Percentiles rank a stretch among this genome's conserved stretches.
These are phyloP conservation scores for Berberis vulgaris DNA, from an alignment of 164 flowering plant species.

Conservation along the genomic window DNA sequence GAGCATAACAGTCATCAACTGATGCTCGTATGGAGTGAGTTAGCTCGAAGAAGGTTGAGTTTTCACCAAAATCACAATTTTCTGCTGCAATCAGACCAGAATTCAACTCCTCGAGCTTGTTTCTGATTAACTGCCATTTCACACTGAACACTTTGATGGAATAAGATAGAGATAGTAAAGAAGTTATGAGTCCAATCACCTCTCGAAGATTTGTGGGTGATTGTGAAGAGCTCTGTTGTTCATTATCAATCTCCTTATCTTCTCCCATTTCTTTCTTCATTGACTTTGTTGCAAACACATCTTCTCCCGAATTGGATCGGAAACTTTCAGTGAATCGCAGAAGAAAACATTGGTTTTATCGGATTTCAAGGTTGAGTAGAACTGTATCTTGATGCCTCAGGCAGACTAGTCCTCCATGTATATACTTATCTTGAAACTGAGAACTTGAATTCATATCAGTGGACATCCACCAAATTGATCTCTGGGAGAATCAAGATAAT, in stretches of 20 bases:
- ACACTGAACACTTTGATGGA: conserved; percentile 50
- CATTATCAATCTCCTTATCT: conserved; percentile 12
- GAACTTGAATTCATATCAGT: conserved; percentile 7
- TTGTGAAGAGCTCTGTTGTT: conserved; percentile 2
- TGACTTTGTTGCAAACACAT: conserved; percentile 2
- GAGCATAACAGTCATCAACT: conserved; percentile 36
- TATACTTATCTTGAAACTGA: conserved; percentile 7
- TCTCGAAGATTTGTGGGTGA: conserved; percentile 22
- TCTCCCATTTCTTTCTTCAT: conserved; percentile 30
- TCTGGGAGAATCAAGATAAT: conserved; percentile 3
- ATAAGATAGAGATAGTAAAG: conserved; percentile 47
- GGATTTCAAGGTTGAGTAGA: neutral
- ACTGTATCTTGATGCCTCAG: neutral
- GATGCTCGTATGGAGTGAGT: conserved; percentile 29
- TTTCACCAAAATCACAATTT: conserved; percentile 29
- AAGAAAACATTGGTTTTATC: no score
- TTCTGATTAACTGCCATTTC: conserved; percentile 68
- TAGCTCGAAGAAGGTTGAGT: conserved; percentile 10
- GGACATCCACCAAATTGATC: conserved; percentile 19
- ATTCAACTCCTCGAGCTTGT: conserved; percentile 64
- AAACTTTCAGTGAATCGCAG: neutral
- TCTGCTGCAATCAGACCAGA: conserved; percentile 42
- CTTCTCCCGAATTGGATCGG: neutral
- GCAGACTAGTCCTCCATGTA: conserved; percentile 2
- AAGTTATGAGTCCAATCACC: conserved; percentile 32